phyloP scores from a whole-genome alignment of 257 asterid species.

The Plantago major region DNA sequence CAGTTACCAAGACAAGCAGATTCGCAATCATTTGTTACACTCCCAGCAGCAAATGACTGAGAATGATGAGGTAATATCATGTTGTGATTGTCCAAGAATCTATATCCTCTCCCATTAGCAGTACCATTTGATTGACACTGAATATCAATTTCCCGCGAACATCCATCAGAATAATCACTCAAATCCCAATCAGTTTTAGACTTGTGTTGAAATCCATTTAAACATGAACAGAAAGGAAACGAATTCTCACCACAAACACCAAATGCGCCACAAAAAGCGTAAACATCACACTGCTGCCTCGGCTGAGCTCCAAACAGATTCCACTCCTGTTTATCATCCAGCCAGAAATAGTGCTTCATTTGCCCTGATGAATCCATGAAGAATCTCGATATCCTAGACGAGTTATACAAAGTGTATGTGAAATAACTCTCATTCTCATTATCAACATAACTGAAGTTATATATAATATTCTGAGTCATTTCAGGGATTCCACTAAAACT shows the following conservation, averaged over 20 bases:
- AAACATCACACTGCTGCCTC: conserved; percentile 49
- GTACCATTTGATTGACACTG: conserved; percentile 23
- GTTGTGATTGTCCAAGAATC: conserved; percentile 16
- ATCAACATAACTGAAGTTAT: conserved; percentile 32
- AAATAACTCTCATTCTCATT: conserved; percentile 37
- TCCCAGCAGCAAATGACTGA: conserved; percentile 14
- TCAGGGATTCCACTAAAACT: conserved; percentile 60
- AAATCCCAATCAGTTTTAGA: conserved; percentile 34
- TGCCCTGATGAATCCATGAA: conserved; percentile 47
- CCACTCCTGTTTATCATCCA: conserved; percentile 23
- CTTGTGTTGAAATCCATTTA: conserved; percentile 31
- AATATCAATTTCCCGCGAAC: conserved; percentile 33
- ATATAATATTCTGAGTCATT: conserved; percentile 39
- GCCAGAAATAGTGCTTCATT: conserved; percentile 36
- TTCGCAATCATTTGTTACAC: conserved; percentile 27
- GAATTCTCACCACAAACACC: conserved; percentile 41
- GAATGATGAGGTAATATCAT: conserved; percentile 23
- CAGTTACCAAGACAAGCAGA: conserved; percentile 35
- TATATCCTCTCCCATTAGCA: conserved; percentile 27
- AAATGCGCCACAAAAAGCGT: conserved; percentile 50
- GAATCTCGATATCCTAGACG: conserved; percentile 26
- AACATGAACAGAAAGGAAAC: conserved; percentile 38
- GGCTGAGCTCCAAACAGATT: conserved; percentile 47
- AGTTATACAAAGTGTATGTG: conserved; percentile 36
- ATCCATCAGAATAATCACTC: conserved; percentile 48